phyloP scores from a whole-genome alignment of 2,329 filamentous ascomycete genomes.

The Botrytis galanthina region DNA sequence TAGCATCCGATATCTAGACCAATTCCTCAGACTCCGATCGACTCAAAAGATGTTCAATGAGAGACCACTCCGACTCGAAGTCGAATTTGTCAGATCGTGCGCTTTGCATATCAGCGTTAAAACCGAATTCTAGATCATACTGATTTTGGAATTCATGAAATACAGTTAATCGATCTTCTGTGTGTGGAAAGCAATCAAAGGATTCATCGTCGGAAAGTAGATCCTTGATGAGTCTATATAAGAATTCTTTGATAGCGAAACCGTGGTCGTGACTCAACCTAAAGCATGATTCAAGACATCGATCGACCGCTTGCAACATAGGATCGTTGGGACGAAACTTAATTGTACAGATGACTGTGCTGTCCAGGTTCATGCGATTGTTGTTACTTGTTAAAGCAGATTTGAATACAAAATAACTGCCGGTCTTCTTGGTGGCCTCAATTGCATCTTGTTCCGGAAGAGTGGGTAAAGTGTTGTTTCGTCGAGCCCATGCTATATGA shows the following conservation, averaged over 20 bases:
- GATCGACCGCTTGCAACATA: slow-evolving; percentile 24
- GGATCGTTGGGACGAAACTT: slow-evolving; percentile 23
- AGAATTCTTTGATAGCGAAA: slow-evolving; percentile 24
- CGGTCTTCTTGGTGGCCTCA: slow-evolving; percentile 25
- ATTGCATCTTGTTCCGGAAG: slow-evolving; percentile 11
- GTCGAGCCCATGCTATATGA: slow-evolving; percentile 27
- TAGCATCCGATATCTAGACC: neutral
- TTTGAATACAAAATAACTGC: slow-evolving; percentile 35
- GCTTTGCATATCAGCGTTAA: slow-evolving; percentile 18
- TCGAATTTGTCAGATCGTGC: slow-evolving; percentile 3
- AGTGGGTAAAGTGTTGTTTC: slow-evolving; percentile 7
- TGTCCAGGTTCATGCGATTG: slow-evolving; percentile 20
- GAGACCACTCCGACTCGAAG: slow-evolving; percentile 16
- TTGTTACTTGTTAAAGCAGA: slow-evolving; percentile 22
- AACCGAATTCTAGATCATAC: slow-evolving; percentile 31
- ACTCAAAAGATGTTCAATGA: neutral
- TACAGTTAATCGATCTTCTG: slow-evolving; percentile 21
- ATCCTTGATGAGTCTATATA: slow-evolving; percentile 30
- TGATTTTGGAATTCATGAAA: slow-evolving; percentile 30
- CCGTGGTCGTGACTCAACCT: slow-evolving; percentile 8
- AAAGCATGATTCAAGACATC: slow-evolving; percentile 30
- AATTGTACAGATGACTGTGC: slow-evolving; percentile 32
- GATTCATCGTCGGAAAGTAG: slow-evolving; percentile 23
- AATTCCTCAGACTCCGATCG: neutral
- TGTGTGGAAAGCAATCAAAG: slow-evolving; percentile 23